phyloP scores from a whole-genome alignment of 208 protist genomes.

The Leishmania tarentolae region DNA sequence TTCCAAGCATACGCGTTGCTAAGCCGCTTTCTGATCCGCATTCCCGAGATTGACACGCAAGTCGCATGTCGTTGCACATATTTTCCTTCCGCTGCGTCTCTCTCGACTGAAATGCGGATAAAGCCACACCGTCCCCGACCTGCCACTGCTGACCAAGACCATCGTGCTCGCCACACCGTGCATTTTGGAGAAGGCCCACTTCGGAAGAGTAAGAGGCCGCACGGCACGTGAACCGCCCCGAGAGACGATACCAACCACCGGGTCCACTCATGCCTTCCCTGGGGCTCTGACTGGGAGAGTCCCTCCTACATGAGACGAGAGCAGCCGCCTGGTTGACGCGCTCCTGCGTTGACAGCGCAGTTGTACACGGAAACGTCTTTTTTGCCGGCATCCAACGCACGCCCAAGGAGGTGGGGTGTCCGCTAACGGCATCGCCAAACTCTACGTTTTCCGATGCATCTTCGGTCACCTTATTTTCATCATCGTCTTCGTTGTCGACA shows the following conservation, averaged over 20 bases:
- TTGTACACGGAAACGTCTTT: background rate
- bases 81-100: background rate
- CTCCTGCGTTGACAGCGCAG: constrained; percentile 1
- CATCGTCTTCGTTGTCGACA: background rate
- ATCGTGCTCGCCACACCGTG: constrained; percentile 15
- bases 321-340: constrained; percentile 14
- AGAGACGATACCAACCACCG: background rate
- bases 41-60: background rate
- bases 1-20: background rate
- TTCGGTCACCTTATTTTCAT: background rate
- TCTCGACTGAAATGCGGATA: background rate
- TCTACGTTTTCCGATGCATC: background rate
- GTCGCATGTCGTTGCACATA: background rate
- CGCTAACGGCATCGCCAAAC: background rate
- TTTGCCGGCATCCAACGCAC: background rate
- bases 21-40: background rate
- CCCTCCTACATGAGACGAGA: background rate
- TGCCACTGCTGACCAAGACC: background rate
- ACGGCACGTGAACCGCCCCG: background rate
- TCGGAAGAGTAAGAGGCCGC: background rate
- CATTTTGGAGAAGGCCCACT: constrained; percentile 9
- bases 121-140: background rate
- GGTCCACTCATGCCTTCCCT: background rate
- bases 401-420: background rate
- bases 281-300: background rate